phyloP scores from a whole-genome alignment of 2,329 filamentous ascomycete genomes.

The Colletotrichum spaethianum region DNA sequence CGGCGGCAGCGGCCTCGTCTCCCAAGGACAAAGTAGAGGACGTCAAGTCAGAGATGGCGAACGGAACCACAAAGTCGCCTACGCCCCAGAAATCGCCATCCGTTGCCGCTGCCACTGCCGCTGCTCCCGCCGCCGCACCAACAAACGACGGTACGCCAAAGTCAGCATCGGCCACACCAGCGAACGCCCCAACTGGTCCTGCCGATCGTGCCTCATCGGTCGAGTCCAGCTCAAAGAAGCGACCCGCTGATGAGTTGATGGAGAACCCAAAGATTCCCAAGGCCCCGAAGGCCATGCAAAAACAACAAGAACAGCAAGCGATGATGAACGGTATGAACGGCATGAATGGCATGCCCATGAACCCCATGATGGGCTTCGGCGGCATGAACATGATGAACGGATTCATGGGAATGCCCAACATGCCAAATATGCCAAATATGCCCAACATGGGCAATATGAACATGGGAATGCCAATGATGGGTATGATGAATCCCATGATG shows the following conservation, averaged over 20 bases:
- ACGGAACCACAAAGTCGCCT: constrained; percentile 45
- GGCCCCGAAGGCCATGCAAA: constrained; percentile 76
- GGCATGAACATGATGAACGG: constrained; percentile 44
- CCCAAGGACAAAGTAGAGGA: constrained; percentile 45
- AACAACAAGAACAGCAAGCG: constrained; percentile 63
- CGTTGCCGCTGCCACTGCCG: constrained; percentile 37
- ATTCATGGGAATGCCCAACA: constrained; percentile 50
- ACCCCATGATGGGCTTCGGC: constrained; percentile 47
- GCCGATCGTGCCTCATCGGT: constrained; percentile 44
- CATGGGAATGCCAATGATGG: constrained; percentile 46
- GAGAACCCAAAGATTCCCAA: constrained; percentile 77
- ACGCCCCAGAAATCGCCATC: constrained; percentile 50
- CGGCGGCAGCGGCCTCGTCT: constrained; percentile 47
- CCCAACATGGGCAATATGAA: constrained; percentile 50
- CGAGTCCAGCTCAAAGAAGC: constrained; percentile 76
- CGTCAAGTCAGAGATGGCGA: constrained; percentile 25
- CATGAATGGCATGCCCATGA: constrained; percentile 53
- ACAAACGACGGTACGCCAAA: constrained; percentile 51
- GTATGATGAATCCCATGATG: constrained; percentile 49
- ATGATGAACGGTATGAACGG: constrained; percentile 65
- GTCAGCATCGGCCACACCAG: constrained; percentile 47
- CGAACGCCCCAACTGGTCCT: constrained; percentile 45
- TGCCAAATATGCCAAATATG: constrained; percentile 54
- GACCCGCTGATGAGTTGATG: constrained; percentile 80
- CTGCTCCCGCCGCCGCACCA: constrained; percentile 31